Base-by-base conservation (phyloP, 1,284 basidiomycete species). In the Pterulicium gracile region DNA sequence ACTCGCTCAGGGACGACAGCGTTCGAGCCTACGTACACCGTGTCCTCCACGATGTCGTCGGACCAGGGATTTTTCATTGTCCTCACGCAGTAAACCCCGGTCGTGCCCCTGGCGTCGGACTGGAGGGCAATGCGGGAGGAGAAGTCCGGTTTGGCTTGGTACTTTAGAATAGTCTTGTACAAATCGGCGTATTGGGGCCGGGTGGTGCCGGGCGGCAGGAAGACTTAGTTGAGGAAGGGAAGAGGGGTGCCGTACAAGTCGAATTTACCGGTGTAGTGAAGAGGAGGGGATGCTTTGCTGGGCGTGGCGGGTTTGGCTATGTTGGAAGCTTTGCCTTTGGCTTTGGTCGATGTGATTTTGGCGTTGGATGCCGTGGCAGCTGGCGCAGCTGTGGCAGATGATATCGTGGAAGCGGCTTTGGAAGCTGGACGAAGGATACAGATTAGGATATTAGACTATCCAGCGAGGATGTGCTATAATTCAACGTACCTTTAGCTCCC, bases 181-280 rank as follows among this genome's bases (percentile, higher is more conserved):
- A 69, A 54, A 1, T 55, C 58, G n/a, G 59, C 55, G 18, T 60
- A 59, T 35, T 60, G 46, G 3, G 61, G 62, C 4, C 48, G 39
- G 14, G 52, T 53, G 3, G 51, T 54, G n/a, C 56, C 61, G 1
- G 42, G 24, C 1, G 64, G 59, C n/a, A 59, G 47, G 52, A 59
- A 66, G 32, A 58, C 55, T 20, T 57, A 58, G 49, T 49, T 47
- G 24, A 68, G 59, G 49, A 61, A 62, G 2, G 63, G 57, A 10
- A 69, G 53, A 35, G 57, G 55, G 59, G 63, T 69, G 24, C 54
- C 55, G 46, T 69, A 68, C 18, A 68, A 43, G 55, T 68, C 67
- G 43, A 69, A 68, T 44, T 63, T 68, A 2, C 67, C 66, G 4
- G 56, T 55, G 15, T 57, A 56, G 10, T 47, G 49, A 3, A 42